Percentiles rank a stretch among this genome's conserved stretches.
Evolutionary conservation across 495 filamentous ascomycete species (phyloP).

Genomic region (Cercophora sp.): DNA sequence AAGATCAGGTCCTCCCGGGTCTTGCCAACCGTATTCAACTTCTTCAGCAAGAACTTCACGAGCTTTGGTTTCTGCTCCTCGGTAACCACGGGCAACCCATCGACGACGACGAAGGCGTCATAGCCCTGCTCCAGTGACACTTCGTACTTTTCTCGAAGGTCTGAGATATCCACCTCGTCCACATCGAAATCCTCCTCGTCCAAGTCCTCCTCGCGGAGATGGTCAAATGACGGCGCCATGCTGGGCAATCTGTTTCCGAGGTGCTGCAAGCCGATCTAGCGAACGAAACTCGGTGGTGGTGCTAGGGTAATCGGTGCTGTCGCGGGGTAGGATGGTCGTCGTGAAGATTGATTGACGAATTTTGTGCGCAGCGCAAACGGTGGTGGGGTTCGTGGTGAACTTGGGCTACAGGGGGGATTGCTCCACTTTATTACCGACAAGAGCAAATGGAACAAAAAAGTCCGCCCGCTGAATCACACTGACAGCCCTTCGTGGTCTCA

Average conservation of each 20-base stretch:
- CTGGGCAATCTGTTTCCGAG: constrained; percentile 29
- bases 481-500: no score
- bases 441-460: background rate
- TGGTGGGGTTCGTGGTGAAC: constrained; percentile 33
- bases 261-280: background rate
- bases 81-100: constrained; percentile 82
- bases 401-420: constrained; percentile 18
- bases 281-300: no score
- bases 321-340: constrained; percentile 18
- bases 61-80: constrained; percentile 85
- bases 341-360: constrained; percentile 30
- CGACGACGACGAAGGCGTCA: constrained; percentile 91
- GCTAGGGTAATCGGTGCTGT: constrained; percentile 17
- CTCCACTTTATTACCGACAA: constrained; percentile 21
- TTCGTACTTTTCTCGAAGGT: constrained; percentile 87
- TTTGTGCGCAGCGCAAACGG: constrained; percentile 30
- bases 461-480: no score
- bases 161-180: constrained; percentile 91
- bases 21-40: constrained; percentile 77
- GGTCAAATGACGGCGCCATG: constrained; percentile 59
- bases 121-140: constrained; percentile 93
- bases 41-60: constrained; percentile 88
- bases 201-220: constrained; percentile 62
- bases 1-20: constrained; percentile 81
- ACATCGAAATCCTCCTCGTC: constrained; percentile 86